Percentiles rank a stretch among this genome's conserved stretches.
Conservation (phyloP, 2,329 filamentous ascomycete genomes). For the Talaromyces piceae region DNA sequence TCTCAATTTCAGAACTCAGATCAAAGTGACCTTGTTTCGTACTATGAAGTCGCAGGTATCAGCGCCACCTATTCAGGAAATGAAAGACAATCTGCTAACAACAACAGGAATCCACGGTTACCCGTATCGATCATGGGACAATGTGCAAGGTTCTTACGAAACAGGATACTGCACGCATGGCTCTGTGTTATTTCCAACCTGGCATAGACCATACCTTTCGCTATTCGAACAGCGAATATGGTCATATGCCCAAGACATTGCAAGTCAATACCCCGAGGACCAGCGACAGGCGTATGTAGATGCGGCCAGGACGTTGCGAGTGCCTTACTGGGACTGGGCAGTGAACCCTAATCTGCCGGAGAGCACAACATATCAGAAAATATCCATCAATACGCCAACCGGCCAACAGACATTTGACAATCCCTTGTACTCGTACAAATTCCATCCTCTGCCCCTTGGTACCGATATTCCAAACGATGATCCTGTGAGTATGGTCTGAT, state of each 20-base stretch:
- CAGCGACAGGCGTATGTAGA: conserved; percentile 42
- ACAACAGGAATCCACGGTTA: conserved; percentile 68
- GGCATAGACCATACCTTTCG: conserved; percentile 75
- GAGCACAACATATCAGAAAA: conserved; percentile 31
- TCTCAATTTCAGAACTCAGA: conserved; percentile 62
- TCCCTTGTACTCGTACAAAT: conserved; percentile 41
- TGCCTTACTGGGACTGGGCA: conserved; percentile 48
- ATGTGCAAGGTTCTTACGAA: conserved; percentile 41
- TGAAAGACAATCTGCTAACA: background rate
- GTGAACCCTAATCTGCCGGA: conserved; percentile 24
- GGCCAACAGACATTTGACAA: conserved; percentile 35
- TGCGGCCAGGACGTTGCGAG: conserved; percentile 36
- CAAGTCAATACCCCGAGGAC: conserved; percentile 36
- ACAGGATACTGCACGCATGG: conserved; percentile 71
- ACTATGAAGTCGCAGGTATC: conserved; percentile 68
- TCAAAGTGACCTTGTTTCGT: conserved; percentile 60
- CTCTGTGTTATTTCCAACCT: conserved; percentile 67
- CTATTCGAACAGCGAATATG: conserved; percentile 46
- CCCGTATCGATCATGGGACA: conserved; percentile 56
- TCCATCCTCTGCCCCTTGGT: conserved; percentile 15
- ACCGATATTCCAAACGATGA: conserved; percentile 11
- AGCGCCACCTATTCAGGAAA: background rate
- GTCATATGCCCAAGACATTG: conserved; percentile 31
- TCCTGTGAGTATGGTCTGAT: conserved; percentile 3
- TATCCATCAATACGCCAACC: conserved; percentile 37